Base-by-base conservation (phyloP, 2,329 filamentous ascomycete genomes). In the Clarireedia sp. region DNA sequence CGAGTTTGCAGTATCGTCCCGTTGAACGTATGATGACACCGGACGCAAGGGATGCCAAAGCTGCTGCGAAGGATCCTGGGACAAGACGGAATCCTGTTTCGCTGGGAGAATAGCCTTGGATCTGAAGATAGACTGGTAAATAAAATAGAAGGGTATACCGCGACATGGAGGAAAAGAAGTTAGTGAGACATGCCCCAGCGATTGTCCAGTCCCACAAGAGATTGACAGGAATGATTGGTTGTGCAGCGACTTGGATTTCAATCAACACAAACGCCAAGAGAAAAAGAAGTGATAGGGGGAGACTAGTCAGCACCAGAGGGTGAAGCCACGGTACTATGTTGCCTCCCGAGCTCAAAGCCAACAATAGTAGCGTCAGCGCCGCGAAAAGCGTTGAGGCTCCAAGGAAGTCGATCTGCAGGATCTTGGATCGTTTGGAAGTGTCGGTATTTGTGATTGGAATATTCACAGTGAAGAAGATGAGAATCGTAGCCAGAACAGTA, bases 51-150 rank as follows among this genome's bases (percentile, higher is more conserved):
- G 82, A 33, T 2, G 85, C 85, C 4, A 70, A 67, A 2, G 89
- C 85, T 29, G 78, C 79, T 4, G 73, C 72, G 3, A 83, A 45
- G 59, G 88, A 86, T 56, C 76, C 75, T 0, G 88, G 87, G 36
- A 91, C 71, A 21, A 91, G 76, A 37, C 82, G 73, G 1, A 85
- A 59, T 2, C 86, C 86, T 5, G 86, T 79, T 54, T 74, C 69
- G 0, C 82, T 81, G 0, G 86, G 83, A 7, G 76, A 78, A 21
- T 82, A 71, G 5, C 80, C 81, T 49, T 84, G 74, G 1, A 85
- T 81, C 6, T 90, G 88, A 70, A 87, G 89, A 70, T 86, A 89
- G 5, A 92, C 73, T 1, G 87, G 86, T n/a, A 87, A 72, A 70
- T 87, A 89, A 73, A 89, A 92, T 3, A 87, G 60, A 1, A 78